Percentiles rank a stretch among this genome's conserved stretches.
Evolutionary conservation across 495 filamentous ascomycete species (phyloP).

Genomic region (Niebla homalea): DNA sequence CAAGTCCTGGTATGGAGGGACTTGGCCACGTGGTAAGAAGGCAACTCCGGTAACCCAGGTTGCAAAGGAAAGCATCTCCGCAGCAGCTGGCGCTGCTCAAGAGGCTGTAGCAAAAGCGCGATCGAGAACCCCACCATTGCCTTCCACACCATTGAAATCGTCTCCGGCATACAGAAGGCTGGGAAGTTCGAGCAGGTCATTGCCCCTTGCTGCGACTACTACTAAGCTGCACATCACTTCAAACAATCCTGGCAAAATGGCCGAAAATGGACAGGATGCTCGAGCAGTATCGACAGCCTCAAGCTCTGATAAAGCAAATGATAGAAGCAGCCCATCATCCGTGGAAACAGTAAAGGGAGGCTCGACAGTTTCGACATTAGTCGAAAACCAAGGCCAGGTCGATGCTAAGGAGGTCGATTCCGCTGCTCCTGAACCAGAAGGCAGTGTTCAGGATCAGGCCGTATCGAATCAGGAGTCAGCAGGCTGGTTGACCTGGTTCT

Average conservation of each 20-base stretch:
- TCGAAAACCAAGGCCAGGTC: not conserved
- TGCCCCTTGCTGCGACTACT: slow-evolving; percentile 34
- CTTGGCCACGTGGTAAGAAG: slow-evolving; percentile 55
- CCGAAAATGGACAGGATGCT: slow-evolving; percentile 30
- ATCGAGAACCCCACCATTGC: slow-evolving; percentile 5
- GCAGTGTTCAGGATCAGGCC: slow-evolving; percentile 11
- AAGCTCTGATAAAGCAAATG: not conserved
- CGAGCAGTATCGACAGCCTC: not conserved
- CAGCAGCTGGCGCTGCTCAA: slow-evolving; percentile 34
- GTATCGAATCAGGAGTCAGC: slow-evolving; percentile 12
- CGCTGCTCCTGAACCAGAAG: slow-evolving; percentile 10
- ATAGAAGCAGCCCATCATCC: not conserved
- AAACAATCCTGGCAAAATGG: slow-evolving; percentile 37
- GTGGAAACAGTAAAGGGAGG: not conserved
- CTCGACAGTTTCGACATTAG: not conserved
- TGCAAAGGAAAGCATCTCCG: slow-evolving; percentile 64
- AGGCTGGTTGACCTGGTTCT: slow-evolving; percentile 17
- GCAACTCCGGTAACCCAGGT: slow-evolving; percentile 60
- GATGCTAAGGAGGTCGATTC: slow-evolving; percentile 9
- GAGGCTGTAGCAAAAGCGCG: slow-evolving; percentile 18
- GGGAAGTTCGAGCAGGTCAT: slow-evolving; percentile 31
- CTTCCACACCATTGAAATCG: slow-evolving; percentile 7
- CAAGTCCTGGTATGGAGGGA: slow-evolving; percentile 46
- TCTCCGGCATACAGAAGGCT: slow-evolving; percentile 25
- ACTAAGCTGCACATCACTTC: slow-evolving; percentile 38